Conservation (phyloP, 176 grass and related monocot genomes). For the Miscanthus lutarioriparius region DNA sequence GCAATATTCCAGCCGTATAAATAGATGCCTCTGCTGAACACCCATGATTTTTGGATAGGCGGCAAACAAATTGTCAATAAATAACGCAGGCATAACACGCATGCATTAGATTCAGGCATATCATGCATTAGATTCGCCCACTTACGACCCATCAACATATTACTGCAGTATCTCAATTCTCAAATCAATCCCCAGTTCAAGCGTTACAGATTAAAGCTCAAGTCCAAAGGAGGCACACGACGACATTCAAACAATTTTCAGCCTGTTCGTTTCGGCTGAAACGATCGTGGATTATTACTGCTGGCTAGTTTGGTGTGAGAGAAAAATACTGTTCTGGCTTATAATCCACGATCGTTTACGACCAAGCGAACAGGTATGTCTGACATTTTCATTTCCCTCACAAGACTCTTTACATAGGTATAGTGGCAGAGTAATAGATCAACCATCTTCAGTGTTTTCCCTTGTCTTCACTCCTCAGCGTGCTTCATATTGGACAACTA, state of each 20-base stretch:
- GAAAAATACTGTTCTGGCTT: no score
- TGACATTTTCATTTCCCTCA: neutral
- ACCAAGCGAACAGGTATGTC: no score
- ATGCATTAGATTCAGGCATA: neutral
- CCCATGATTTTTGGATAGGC: neutral
- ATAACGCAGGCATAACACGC: neutral
- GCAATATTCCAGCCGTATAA: neutral
- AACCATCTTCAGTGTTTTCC: neutral
- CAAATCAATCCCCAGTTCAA: neutral
- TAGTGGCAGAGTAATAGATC: neutral
- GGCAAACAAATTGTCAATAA: neutral
- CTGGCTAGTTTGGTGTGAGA: no score
- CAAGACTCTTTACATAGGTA: neutral
- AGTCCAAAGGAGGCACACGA: neutral
- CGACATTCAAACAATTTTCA: neutral
- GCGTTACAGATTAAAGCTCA: neutral
- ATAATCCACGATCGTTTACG: no score
- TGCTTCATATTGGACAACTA: conserved; percentile 56
- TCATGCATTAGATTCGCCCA: neutral
- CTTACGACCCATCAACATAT: neutral
- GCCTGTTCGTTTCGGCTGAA: no score
- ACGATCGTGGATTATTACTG: no score
- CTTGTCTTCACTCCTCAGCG: conserved; percentile 30
- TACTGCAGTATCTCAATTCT: neutral
- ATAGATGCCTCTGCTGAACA: neutral